Conservation (phyloP, 1,139 yeast genomes). For the Candida sojae region DNA sequence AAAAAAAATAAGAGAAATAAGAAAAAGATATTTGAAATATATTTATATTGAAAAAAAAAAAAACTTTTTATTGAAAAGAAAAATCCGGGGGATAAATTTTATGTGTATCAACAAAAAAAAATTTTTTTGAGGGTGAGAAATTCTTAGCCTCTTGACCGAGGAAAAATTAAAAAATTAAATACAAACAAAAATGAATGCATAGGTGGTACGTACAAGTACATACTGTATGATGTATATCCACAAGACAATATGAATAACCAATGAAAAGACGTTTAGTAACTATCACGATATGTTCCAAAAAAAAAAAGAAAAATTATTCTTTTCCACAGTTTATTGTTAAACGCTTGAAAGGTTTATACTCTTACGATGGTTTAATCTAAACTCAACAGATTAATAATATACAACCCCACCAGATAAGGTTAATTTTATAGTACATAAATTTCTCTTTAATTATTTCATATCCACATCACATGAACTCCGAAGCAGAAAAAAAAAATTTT, state of each 20-base stretch:
- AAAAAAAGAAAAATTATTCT: background rate
- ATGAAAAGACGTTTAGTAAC: too few species aligned
- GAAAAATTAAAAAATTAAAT: background rate
- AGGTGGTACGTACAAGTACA: too few species aligned
- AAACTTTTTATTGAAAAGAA: background rate
- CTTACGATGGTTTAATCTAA: background rate
- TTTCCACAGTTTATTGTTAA: background rate
- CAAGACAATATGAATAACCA: too few species aligned
- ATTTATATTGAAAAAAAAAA: background rate
- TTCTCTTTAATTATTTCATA: too few species aligned
- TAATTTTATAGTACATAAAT: too few species aligned
- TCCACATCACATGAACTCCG: slow-evolving; percentile 1
- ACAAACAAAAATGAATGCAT: too few species aligned
- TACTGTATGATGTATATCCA: too few species aligned
- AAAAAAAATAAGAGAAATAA: background rate
- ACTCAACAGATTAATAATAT: too few species aligned
- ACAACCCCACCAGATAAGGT: too few species aligned
- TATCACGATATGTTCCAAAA: background rate
- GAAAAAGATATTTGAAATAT: background rate
- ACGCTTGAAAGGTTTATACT: background rate
- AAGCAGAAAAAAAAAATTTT: background rate
- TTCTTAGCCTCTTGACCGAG: slow-evolving; percentile 1
- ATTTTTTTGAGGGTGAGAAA: background rate
- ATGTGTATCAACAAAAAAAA: background rate
- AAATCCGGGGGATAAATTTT: slow-evolving; percentile 2